Evolutionary conservation across 2,329 filamentous ascomycete genomes (phyloP).

Genomic region (Botrytis elliptica): DNA sequence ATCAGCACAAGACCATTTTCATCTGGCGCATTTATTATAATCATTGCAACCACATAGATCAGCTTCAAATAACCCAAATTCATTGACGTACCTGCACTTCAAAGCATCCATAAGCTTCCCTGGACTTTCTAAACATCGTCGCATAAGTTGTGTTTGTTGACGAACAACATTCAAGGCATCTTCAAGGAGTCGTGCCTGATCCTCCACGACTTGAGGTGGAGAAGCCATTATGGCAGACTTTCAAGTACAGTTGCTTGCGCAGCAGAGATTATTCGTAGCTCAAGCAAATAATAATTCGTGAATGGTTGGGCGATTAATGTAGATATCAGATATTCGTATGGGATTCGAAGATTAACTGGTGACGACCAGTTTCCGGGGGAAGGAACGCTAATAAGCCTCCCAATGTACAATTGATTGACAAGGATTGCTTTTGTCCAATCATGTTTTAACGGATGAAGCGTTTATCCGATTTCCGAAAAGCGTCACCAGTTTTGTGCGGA

Average conservation of each 20-base stretch:
- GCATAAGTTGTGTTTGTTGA: slow-evolving; percentile 96
- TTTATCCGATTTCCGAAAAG: slow-evolving; percentile 7
- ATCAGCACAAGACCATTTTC: slow-evolving; percentile 33
- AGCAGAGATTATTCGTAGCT: slow-evolving; percentile 30
- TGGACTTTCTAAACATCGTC: slow-evolving; percentile 93
- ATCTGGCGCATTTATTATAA: slow-evolving; percentile 10
- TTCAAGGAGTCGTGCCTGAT: slow-evolving; percentile 90
- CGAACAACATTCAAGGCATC: slow-evolving; percentile 95
- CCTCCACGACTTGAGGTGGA: slow-evolving; percentile 63
- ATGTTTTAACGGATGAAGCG: neutral
- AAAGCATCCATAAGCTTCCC: slow-evolving; percentile 99
- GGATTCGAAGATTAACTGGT: slow-evolving; percentile 5
- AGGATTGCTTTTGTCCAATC: neutral
- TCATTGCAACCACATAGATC: neutral
- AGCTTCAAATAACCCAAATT: neutral
- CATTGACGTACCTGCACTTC: slow-evolving; percentile 84
- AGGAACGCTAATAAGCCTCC: slow-evolving; percentile 22
- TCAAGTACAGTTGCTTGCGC: slow-evolving; percentile 29
- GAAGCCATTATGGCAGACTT: slow-evolving; percentile 45
- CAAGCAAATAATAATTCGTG: slow-evolving; percentile 20
- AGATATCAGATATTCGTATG: slow-evolving; percentile 10
- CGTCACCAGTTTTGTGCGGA: neutral
- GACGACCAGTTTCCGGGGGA: slow-evolving; percentile 18
- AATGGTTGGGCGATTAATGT: neutral
- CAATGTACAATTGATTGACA: slow-evolving; percentile 8